A percentile compares a stretch with the other conserved stretches of the same genome.
Conservation (phyloP, 306 rosid species). For the Quercus glauca region DNA sequence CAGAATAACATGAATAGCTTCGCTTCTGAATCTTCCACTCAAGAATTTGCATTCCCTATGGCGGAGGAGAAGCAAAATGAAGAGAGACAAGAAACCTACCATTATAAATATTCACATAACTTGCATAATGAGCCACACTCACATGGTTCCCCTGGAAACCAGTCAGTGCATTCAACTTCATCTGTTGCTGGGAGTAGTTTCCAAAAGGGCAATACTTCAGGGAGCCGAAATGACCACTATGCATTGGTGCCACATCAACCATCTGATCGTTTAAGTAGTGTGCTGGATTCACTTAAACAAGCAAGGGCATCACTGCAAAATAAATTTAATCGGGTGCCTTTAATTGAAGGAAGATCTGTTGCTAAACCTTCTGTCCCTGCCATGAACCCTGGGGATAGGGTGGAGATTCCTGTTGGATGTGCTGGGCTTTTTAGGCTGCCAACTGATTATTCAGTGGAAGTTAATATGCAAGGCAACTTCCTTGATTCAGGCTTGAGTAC, state of each 20-base stretch:
- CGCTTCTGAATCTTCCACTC: conserved; percentile 40
- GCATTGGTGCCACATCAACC: conserved; percentile 69
- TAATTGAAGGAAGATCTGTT: conserved; percentile 26
- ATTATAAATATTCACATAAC: conserved; percentile 33
- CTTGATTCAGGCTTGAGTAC: conserved; percentile 31
- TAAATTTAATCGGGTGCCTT: conserved; percentile 52
- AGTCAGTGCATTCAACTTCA: conserved; percentile 23
- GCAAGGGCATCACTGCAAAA: conserved; percentile 61
- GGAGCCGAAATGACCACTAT: conserved; percentile 42
- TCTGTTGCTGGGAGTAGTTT: conserved; percentile 24
- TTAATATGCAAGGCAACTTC: conserved; percentile 32
- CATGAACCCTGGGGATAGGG: conserved; percentile 37
- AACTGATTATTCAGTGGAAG: conserved; percentile 61
- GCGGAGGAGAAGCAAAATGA: conserved; percentile 35
- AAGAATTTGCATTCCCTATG: conserved; percentile 45
- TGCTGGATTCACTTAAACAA: conserved; percentile 79
- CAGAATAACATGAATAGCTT: conserved; percentile 23
- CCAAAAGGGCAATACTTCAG: conserved; percentile 34
- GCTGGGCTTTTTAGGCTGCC: conserved; percentile 87
- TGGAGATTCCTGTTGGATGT: conserved; percentile 56
- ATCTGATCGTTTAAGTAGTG: conserved; percentile 43
- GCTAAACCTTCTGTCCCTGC: conserved; percentile 32
- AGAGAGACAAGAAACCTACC: conserved; percentile 32
- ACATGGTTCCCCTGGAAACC: conserved; percentile 25
- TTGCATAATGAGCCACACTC: conserved; percentile 23